Conservation (phyloP, 257 asterid species). For the Lycium barbarum region DNA sequence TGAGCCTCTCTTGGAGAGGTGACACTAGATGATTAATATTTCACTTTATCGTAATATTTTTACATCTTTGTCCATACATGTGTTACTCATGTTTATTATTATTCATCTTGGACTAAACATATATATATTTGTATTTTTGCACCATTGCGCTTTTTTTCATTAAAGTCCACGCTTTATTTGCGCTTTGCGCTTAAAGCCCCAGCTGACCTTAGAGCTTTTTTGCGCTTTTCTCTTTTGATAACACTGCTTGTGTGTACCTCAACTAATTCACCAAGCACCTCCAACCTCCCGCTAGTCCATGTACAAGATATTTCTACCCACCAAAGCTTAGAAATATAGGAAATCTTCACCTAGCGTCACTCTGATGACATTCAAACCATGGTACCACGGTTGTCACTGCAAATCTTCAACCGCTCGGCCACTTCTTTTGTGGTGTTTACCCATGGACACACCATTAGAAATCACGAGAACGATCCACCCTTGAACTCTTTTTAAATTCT, state of each 20-base stretch:
- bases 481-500: not conserved
- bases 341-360: not conserved
- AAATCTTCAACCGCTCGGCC: not conserved
- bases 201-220: too few species aligned
- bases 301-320: not conserved
- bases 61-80: too few species aligned
- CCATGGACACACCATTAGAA: not conserved
- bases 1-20: too few species aligned
- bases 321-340: not conserved
- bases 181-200: too few species aligned
- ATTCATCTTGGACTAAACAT: too few species aligned
- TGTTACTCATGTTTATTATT: too few species aligned
- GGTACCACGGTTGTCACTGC: not conserved
- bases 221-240: too few species aligned
- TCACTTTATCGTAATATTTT: too few species aligned
- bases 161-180: too few species aligned
- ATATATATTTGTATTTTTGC: too few species aligned
- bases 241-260: not conserved
- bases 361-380: slow-evolving; percentile 20
- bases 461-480: not conserved
- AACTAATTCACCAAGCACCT: slow-evolving; percentile 3
- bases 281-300: not conserved
- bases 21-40: too few species aligned
- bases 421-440: not conserved
- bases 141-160: too few species aligned